phyloP scores from a whole-genome alignment of 2,329 filamentous ascomycete genomes.

The Tolypocladium sp. region DNA sequence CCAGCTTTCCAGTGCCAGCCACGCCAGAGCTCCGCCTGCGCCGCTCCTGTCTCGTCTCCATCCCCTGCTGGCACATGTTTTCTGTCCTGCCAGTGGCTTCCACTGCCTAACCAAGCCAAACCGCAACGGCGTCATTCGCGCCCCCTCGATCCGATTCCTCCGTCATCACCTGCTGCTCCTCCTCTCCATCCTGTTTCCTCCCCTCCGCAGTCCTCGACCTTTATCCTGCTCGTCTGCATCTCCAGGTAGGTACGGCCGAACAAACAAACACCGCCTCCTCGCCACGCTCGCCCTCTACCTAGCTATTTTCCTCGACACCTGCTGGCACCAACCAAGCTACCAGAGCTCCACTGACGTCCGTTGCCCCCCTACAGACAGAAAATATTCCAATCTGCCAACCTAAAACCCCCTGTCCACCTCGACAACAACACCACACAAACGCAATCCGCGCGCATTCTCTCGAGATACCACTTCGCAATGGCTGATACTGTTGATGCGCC shows the following conservation, averaged over 20 bases:
- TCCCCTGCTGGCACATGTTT: not conserved
- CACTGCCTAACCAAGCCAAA: not conserved
- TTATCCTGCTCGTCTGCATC: not conserved
- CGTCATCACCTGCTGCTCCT: constrained; percentile 3
- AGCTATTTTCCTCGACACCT: not conserved
- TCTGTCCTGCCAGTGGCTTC: no score
- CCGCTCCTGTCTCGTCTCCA: no score
- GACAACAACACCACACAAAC: not conserved
- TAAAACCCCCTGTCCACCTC: constrained; percentile 1
- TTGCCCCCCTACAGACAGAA: constrained; percentile 4
- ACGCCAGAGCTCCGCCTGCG: no score
- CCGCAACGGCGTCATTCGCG: not conserved
- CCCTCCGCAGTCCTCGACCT: not conserved
- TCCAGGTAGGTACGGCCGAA: not conserved
- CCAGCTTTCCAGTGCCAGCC: not conserved
- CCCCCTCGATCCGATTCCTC: not conserved
- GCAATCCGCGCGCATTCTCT: not conserved
- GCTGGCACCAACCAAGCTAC: not conserved
- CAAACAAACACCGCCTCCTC: not conserved
- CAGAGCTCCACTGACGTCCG: not conserved
- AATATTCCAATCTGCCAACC: constrained; percentile 4
- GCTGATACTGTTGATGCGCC: constrained; percentile 20
- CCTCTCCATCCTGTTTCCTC: not conserved
- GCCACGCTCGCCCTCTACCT: not conserved
- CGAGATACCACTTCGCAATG: constrained; percentile 7